phyloP scores from a whole-genome alignment of 2,329 filamentous ascomycete species.

The Elsinoe fawcettii region DNA sequence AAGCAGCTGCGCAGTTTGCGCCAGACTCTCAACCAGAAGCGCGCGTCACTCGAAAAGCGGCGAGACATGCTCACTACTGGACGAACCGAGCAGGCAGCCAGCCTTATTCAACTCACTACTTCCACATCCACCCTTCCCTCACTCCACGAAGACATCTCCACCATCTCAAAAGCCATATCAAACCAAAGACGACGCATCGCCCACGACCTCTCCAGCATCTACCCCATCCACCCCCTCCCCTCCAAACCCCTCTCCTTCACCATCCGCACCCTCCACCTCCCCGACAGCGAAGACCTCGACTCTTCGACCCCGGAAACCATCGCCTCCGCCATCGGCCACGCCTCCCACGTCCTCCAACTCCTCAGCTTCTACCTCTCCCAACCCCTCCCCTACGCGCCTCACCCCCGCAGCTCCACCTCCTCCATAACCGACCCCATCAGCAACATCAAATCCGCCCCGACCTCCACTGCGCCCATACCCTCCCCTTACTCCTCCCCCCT shows the following conservation, averaged over 20 bases:
- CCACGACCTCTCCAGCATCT: conserved; percentile 71
- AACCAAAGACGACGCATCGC: conserved; percentile 86
- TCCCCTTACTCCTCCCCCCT: conserved; percentile 13
- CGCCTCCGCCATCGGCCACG: conserved; percentile 73
- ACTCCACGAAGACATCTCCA: conserved; percentile 26
- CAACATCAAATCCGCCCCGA: conserved; percentile 14
- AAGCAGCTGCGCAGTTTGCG: conserved; percentile 57
- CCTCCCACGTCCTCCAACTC: conserved; percentile 64
- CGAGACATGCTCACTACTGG: conserved; percentile 61
- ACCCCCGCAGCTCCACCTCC: conserved; percentile 63
- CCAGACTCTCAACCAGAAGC: conserved; percentile 59
- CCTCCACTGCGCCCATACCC: conserved; percentile 31
- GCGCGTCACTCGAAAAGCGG: conserved; percentile 57
- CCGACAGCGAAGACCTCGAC: conserved; percentile 66
- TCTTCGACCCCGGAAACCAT: conserved; percentile 63
- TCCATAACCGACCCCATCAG: conserved; percentile 67
- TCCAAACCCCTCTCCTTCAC: conserved; percentile 67
- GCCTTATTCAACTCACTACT: neutral
- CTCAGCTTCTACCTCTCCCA: conserved; percentile 76
- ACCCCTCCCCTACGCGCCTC: conserved; percentile 72
- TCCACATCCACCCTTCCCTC: conserved; percentile 46
- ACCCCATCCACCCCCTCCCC: conserved; percentile 64
- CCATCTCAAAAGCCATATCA: conserved; percentile 58
- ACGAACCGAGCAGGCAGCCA: conserved; percentile 31
- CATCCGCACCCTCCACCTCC: conserved; percentile 69